phyloP scores from a whole-genome alignment of 352 stramenopile species.

The Peronospora destructor region DNA sequence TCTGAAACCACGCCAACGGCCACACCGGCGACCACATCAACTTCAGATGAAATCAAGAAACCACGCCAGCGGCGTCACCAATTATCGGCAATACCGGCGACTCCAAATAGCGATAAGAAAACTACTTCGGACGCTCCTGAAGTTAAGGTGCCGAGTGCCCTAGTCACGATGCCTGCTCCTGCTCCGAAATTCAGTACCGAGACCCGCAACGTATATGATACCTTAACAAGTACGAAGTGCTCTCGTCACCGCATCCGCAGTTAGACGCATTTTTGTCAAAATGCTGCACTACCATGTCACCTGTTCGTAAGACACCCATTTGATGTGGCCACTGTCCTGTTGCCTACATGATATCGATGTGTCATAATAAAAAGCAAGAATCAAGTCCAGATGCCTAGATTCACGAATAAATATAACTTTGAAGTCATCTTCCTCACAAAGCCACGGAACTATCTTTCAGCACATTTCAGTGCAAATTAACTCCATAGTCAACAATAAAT shows the following conservation, averaged over 20 bases:
- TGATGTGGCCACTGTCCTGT: not conserved
- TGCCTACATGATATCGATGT: too few species aligned
- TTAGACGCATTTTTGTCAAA: not conserved
- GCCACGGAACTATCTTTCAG: too few species aligned
- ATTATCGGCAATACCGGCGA: not conserved
- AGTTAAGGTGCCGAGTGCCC: constrained; percentile 1
- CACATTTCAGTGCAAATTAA: too few species aligned
- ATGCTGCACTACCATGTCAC: not conserved
- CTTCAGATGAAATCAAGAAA: constrained; percentile 5
- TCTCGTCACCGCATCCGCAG: constrained; percentile 14
- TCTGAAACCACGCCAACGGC: constrained; percentile 7
- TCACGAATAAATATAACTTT: too few species aligned
- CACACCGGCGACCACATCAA: constrained; percentile 6
- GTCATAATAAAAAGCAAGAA: too few species aligned
- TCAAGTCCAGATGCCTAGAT: too few species aligned
- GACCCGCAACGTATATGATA: not conserved
- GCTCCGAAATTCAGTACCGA: not conserved
- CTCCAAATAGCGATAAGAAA: not conserved
- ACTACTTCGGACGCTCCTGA: constrained; percentile 1
- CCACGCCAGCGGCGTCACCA: not conserved
- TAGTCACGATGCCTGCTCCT: not conserved
- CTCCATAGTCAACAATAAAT: too few species aligned
- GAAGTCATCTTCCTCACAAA: too few species aligned
- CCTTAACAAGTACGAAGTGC: constrained; percentile 6
- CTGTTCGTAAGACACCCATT: not conserved